Evolutionary conservation across 345 rosid genomes (phyloP), one percentile per base, ranked within the genome.

Genomic region (Toxicodendron radicans): DNA sequence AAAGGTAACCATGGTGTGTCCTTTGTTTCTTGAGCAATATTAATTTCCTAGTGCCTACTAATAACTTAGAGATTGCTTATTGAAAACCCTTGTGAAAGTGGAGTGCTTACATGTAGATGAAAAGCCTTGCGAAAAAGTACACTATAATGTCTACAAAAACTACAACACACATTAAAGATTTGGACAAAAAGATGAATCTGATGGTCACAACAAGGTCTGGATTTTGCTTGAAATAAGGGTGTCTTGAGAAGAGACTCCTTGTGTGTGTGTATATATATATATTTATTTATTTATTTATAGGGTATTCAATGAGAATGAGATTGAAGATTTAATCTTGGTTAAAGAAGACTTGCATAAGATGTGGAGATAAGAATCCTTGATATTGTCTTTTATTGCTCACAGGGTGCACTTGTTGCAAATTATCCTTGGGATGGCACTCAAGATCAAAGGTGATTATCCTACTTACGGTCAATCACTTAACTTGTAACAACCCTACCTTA

Each of bases 401-500:
- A 95, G 99, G 99, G 99, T 73, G 97, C 98, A 23, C 90, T 91
- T 54, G 98, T 91, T 58, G 99, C 98, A 82, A 95, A 95, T 82
- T 90, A 93, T 85, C 99, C 99, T 13, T 93, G 99, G 99, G 99
- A 93, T 84, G 97, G 95, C 60, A 90, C 94, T 1, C 81, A 72
- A 79, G 91, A 95, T 79, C 84, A 68, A 80, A 83, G 93, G 99
- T 93, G 82, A 71, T 66, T 58, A 51, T 69, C 38, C 38, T 64
- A 33, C 48, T 1, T 65, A 30, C 33, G 71, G 67, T 49, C 54
- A 58, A 54, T 64, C n/a, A 49, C 57, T 57, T 38, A 32, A 45
- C 14, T 23, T 14, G 11, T 32, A 23, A 38, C 61, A 35, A 17
- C 57, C 21, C 21, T 48, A 14, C 41, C 70, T 30, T 49, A n/a